Evolutionary conservation across 1,139 yeast species (phyloP).

Genomic region (Meyerozyma elateridarum): DNA sequence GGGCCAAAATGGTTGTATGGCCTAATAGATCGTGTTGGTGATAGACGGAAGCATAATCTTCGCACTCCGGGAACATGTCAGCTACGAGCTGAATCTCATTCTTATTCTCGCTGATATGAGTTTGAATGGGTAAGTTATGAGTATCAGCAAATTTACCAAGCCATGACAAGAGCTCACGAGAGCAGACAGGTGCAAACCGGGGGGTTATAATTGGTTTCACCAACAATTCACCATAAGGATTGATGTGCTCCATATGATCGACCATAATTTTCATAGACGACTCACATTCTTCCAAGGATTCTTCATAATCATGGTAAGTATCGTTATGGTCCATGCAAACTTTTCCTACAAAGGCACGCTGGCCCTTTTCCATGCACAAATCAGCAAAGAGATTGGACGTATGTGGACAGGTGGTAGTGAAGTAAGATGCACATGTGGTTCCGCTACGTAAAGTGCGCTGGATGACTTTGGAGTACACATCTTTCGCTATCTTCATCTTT

Average conservation of each 20-base stretch:
- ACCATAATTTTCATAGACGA: slow-evolving; percentile 55
- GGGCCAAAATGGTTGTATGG: slow-evolving; percentile 76
- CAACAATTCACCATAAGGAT: slow-evolving; percentile 47
- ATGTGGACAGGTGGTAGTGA: slow-evolving; percentile 76
- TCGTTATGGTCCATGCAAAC: slow-evolving; percentile 77
- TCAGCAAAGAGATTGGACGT: slow-evolving; percentile 78
- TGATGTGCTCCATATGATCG: slow-evolving; percentile 46
- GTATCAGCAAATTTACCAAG: slow-evolving; percentile 56
- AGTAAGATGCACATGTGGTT: slow-evolving; percentile 89
- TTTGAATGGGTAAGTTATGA: slow-evolving; percentile 67
- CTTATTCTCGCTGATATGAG: slow-evolving; percentile 81
- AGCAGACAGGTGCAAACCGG: slow-evolving; percentile 89
- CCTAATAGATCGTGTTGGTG: slow-evolving; percentile 57
- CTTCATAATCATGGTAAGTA: slow-evolving; percentile 67
- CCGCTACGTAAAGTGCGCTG: slow-evolving; percentile 67
- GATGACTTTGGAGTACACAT: slow-evolving; percentile 63
- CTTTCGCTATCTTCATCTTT: slow-evolving; percentile 48
- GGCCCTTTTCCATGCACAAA: slow-evolving; percentile 61
- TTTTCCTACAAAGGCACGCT: slow-evolving; percentile 86
- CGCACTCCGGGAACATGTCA: slow-evolving; percentile 65
- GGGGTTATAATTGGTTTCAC: slow-evolving; percentile 83
- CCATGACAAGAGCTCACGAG: slow-evolving; percentile 53
- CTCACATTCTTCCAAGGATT: slow-evolving; percentile 55
- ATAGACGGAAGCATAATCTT: slow-evolving; percentile 74
- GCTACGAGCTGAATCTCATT: slow-evolving; percentile 75